phyloP scores from a whole-genome alignment of 2,329 filamentous ascomycete genomes.

The Graphilbum sp. region DNA sequence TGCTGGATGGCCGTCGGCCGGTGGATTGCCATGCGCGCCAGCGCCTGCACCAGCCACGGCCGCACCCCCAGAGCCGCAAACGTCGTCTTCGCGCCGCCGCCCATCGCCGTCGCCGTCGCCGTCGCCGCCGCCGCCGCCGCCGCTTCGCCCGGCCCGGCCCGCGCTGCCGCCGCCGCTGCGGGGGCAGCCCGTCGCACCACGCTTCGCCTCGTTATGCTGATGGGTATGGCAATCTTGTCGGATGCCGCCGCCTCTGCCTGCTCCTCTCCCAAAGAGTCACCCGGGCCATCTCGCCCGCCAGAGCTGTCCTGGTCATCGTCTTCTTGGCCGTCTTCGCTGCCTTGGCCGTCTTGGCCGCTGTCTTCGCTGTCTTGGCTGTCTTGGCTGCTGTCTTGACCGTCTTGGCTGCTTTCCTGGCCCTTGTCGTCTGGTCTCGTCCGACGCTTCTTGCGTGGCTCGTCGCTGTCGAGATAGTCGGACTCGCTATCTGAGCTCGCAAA shows the following conservation, averaged over 20 bases:
- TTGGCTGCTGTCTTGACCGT: constrained; percentile 7
- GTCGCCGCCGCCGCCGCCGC: too few species aligned
- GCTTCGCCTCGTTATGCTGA: constrained; percentile 19
- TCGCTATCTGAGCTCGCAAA: constrained; percentile 10
- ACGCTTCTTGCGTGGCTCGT: constrained; percentile 19
- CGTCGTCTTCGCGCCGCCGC: constrained; percentile 41
- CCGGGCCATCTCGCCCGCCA: too few species aligned
- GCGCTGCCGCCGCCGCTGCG: too few species aligned
- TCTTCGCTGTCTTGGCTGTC: neutral
- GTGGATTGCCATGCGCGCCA: constrained; percentile 63
- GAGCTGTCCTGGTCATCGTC: constrained; percentile 12
- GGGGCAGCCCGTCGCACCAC: neutral
- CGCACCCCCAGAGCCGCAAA: constrained; percentile 60
- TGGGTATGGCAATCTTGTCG: constrained; percentile 17
- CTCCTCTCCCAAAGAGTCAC: too few species aligned
- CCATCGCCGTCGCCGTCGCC: too few species aligned
- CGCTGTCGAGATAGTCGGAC: constrained; percentile 31
- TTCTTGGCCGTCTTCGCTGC: constrained; percentile 10
- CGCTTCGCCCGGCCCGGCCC: too few species aligned
- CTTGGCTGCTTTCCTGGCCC: constrained; percentile 14
- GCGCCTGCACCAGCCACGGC: constrained; percentile 76
- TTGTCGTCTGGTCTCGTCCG: constrained; percentile 9
- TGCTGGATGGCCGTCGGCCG: constrained; percentile 86
- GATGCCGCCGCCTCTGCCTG: neutral
- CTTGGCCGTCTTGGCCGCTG: neutral